Evolutionary conservation across 768 basidiomycete species (phyloP).

Genomic region (Tylopilus sp.): DNA sequence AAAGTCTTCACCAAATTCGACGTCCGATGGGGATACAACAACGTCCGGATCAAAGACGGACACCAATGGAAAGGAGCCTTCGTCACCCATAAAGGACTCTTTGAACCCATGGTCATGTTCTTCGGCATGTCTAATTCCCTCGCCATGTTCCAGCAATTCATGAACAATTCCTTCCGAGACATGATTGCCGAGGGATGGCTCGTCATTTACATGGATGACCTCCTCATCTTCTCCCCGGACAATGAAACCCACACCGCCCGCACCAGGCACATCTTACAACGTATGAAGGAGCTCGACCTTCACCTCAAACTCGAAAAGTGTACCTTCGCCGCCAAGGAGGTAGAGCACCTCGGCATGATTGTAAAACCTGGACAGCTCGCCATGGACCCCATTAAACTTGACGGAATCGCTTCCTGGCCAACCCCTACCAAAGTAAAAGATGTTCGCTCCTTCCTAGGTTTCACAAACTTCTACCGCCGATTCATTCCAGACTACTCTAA

Average conservation of each 20-base stretch:
- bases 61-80: no score
- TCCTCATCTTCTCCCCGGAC: background rate
- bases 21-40: no score
- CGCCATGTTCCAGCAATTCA: background rate
- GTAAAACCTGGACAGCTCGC: no score
- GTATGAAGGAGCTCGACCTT: no score
- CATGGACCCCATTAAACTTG: background rate
- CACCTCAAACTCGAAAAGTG: no score
- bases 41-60: no score
- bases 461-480: background rate
- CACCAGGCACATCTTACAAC: background rate
- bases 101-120: no score
- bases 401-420: background rate
- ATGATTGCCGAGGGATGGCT: background rate
- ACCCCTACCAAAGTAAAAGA: background rate
- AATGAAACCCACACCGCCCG: background rate
- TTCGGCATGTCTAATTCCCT: background rate
- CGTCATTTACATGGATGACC: background rate
- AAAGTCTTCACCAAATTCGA: background rate
- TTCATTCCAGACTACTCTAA: constrained; percentile 34
- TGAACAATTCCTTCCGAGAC: background rate
- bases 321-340: no score
- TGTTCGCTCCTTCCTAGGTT: no score
- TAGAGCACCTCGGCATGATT: no score
- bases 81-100: no score